Evolutionary conservation across 805 yeast genomes (phyloP).

Genomic region (Candida ficus): DNA sequence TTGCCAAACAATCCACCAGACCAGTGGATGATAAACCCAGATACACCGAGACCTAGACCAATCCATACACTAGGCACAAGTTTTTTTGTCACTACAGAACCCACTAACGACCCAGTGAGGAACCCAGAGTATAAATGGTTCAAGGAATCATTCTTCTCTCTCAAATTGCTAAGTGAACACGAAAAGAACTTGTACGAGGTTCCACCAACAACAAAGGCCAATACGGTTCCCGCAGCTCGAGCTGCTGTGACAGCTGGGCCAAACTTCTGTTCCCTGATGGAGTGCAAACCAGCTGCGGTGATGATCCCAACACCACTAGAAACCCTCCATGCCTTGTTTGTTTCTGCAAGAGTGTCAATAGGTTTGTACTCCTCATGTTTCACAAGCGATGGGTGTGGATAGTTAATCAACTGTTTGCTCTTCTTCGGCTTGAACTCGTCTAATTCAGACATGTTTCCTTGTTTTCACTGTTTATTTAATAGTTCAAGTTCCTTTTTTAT

Average conservation of each 20-base stretch:
- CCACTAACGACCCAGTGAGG: constrained; percentile 40
- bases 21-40: constrained; percentile 47
- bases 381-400: constrained; percentile 19
- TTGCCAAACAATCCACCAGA: constrained; percentile 34
- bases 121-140: constrained; percentile 48
- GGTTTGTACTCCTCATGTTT: constrained; percentile 46
- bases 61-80: constrained; percentile 41
- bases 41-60: constrained; percentile 38
- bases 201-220: constrained; percentile 45
- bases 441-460: constrained; percentile 4
- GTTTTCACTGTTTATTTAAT: no score
- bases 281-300: constrained; percentile 45
- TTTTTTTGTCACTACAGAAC: constrained; percentile 29
- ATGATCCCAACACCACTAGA: constrained; percentile 42
- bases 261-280: constrained; percentile 36
- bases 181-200: constrained; percentile 39
- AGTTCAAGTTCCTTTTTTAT: no score
- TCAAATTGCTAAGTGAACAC: constrained; percentile 48
- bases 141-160: constrained; percentile 58
- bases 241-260: constrained; percentile 31
- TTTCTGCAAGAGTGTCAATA: constrained; percentile 47
- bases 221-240: constrained; percentile 27
- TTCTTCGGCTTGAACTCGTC: constrained; percentile 4
- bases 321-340: constrained; percentile 40
- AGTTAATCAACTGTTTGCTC: constrained; percentile 12